These are phyloP conservation scores for Pestalotiopsis sp. DNA, from an alignment of 2,329 filamentous ascomycete genomes.

Conservation along the genomic window DNA sequence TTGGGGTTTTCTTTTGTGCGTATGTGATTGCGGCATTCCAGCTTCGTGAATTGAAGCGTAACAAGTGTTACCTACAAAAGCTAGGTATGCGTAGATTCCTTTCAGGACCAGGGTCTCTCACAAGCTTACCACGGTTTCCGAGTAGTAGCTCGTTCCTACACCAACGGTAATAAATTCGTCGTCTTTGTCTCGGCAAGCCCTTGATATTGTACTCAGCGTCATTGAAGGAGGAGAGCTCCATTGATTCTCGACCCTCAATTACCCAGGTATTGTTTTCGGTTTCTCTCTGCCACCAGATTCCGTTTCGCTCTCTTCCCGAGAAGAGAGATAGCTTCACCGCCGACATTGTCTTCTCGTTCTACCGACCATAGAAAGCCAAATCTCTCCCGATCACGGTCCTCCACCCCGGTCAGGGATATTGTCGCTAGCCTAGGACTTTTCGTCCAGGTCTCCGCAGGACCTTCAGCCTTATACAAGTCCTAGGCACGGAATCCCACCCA, in stretches of 20 bases:
- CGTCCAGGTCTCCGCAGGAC: background rate
- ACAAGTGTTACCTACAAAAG: too few relatives aligned
- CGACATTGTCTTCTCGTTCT: background rate
- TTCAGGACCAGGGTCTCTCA: background rate
- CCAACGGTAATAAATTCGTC: background rate
- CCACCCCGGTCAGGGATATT: background rate
- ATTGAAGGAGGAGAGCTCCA: background rate
- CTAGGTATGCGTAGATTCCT: too few relatives aligned
- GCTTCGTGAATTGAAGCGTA: too few relatives aligned
- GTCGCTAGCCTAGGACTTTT: constrained; percentile 8
- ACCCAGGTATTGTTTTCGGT: background rate
- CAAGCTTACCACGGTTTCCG: background rate
- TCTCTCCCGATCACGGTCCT: background rate
- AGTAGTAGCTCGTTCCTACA: background rate
- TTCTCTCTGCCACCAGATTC: background rate
- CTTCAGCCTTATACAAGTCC: constrained; percentile 6
- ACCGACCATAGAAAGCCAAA: background rate
- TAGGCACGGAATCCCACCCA: background rate
- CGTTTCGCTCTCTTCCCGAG: background rate
- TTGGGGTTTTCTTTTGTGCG: too few relatives aligned
- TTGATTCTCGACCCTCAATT: background rate
- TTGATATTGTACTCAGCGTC: background rate
- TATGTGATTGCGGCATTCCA: too few relatives aligned
- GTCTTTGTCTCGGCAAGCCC: background rate
- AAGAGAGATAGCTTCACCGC: background rate